Evolutionary conservation across 2,329 filamentous ascomycete genomes (phyloP).

Genomic region (Exophiala viscosa): DNA sequence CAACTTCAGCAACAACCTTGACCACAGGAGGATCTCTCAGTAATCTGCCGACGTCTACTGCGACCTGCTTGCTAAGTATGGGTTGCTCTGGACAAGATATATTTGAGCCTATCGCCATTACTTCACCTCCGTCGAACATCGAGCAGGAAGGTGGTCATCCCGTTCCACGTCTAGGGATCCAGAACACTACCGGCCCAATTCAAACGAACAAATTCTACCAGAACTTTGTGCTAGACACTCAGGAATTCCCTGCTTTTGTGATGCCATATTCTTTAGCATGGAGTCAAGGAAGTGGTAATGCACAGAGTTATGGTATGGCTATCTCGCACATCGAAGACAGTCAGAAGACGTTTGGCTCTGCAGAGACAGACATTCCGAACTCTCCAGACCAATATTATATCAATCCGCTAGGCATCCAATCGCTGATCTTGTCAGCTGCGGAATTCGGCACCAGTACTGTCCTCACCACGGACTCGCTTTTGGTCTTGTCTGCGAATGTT

Average conservation of each 20-base stretch:
- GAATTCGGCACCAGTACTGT: conserved; percentile 64
- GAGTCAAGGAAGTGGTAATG: conserved; percentile 60
- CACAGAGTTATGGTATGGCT: conserved; percentile 70
- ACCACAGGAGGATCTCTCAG: conserved; percentile 11
- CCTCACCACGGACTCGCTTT: conserved; percentile 51
- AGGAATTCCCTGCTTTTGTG: conserved; percentile 66
- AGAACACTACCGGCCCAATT: conserved; percentile 33
- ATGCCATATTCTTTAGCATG: conserved; percentile 71
- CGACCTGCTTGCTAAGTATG: conserved; percentile 23
- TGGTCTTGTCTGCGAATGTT: conserved; percentile 61
- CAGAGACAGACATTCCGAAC: conserved; percentile 50
- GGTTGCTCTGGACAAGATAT: conserved; percentile 37
- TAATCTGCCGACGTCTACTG: conserved; percentile 17
- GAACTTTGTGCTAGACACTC: conserved; percentile 73
- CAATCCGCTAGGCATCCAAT: conserved; percentile 78
- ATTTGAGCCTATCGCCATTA: conserved; percentile 41
- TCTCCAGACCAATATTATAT: conserved; percentile 67
- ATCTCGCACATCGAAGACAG: conserved; percentile 68
- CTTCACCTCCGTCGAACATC: conserved; percentile 38
- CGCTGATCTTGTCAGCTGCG: conserved; percentile 71
- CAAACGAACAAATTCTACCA: conserved; percentile 62
- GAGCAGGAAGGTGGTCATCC: conserved; percentile 40
- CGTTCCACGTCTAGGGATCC: conserved; percentile 37
- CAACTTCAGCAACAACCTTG: conserved; percentile 23
- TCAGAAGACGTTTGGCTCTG: conserved; percentile 63